Base-by-base conservation (phyloP, 306 rosid species). In the Quercus parvula region DNA sequence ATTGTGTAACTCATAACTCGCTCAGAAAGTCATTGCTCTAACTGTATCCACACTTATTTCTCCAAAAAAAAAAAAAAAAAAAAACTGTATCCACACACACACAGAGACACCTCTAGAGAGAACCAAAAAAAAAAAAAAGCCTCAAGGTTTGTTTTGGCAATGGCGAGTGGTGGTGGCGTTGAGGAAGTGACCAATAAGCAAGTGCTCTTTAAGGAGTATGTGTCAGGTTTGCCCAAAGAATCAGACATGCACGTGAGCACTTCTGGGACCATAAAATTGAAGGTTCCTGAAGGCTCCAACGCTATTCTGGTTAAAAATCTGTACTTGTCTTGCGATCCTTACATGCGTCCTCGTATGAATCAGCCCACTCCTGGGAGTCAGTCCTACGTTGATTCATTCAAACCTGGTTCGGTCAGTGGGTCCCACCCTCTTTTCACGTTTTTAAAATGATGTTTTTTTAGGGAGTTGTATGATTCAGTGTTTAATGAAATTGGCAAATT, bases 321-420 rank as follows among this genome's bases (percentile, higher is more conserved):
- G 49, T 87, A 84, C 78, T 70, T 87, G 78, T 87, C 90, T 46
- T 87, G 88, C 77, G 88, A 87, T 59, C 90, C 90, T 25, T 87
- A 70, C 76, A 87, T 87, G 86, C 81, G 79, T 25, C 1, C 1
- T 61, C 83, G 81, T 10, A 87, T 87, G 90, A 30, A 25, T 1
- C 72, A 30, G 0, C 12, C 14, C 41, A 13, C 44, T 11, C 1
- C 54, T 49, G 54, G 54, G 17, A 13, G 5, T 1, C 2, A 7
- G 20, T 10, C 51, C 14, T 78, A 75, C 31, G 1, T 79, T 4
- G 59, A 22, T 1, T 20, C 78, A 49, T 78, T 80, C 74, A 22
- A 10, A 3, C 85, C 71, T 11, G 88, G 77, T 33, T 82, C 81
- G 11, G 88, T 87, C 49, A 67, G 61, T 57, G 5, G 3, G 15